Evolutionary conservation across 23 red algal genomes (phyloP).

Genomic region (Gracilaria vermiculophylla): DNA sequence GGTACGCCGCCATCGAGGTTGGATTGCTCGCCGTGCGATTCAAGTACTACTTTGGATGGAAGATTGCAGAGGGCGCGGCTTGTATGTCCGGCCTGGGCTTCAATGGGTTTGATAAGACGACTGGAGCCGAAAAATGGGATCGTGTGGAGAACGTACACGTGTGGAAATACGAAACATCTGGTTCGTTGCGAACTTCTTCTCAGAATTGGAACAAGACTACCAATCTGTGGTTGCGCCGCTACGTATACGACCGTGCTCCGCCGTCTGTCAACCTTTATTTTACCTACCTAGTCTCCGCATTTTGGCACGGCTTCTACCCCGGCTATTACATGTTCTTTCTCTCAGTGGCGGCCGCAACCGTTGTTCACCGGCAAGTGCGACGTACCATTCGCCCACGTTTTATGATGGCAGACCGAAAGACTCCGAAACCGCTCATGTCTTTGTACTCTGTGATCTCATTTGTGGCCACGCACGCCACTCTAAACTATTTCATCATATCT

Average conservation of each 20-base stretch:
- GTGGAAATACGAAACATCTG: conserved; percentile 80
- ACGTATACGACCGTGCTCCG: conserved; percentile 89
- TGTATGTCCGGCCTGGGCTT: conserved; percentile 87
- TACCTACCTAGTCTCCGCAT: conserved; percentile 91
- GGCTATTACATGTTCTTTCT: conserved; percentile 99
- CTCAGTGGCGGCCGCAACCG: conserved; percentile 72
- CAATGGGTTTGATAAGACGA: conserved; percentile 73
- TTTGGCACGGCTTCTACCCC: conserved; percentile 99
- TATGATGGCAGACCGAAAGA: conserved; percentile 56
- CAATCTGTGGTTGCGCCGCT: conserved; percentile 93
- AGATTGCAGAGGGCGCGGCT: conserved; percentile 94
- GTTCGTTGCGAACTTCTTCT: conserved; percentile 75
- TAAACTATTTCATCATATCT: conserved; percentile 97
- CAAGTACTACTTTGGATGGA: conserved; percentile 99
- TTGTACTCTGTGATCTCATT: conserved; percentile 51
- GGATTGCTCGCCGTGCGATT: conserved; percentile 81
- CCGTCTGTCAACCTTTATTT: conserved; percentile 87
- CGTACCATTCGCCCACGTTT: conserved; percentile 69
- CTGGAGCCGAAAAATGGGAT: conserved; percentile 68
- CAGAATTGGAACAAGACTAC: conserved; percentile 98
- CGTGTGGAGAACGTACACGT: conserved; percentile 88
- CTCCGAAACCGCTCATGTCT: conserved; percentile 48
- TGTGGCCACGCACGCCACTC: conserved; percentile 61
- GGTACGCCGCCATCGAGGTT: conserved; percentile 73
- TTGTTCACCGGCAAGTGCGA: conserved; percentile 82